These are phyloP conservation scores for Saccharum officinarum DNA, from an alignment of 176 grass and related monocot genomes.

Conservation along the genomic window DNA sequence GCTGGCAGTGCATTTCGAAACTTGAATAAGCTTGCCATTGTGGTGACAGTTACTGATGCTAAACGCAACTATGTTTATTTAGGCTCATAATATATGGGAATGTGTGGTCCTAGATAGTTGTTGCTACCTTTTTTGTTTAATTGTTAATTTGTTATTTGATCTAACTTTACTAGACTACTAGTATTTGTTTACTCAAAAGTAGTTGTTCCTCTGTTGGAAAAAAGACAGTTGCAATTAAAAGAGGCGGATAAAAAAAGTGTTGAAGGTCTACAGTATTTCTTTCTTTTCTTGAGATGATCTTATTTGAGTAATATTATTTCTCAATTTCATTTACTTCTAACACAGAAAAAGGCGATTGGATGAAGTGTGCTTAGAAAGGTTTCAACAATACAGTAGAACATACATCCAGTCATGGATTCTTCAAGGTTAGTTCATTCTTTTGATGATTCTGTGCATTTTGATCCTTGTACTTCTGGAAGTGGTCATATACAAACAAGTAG, in stretches of 20 bases:
- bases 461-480: background rate
- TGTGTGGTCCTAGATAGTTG: background rate
- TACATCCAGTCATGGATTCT: conserved; percentile 96
- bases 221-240: background rate
- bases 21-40: no score
- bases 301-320: background rate
- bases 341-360: conserved; percentile 75
- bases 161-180: background rate
- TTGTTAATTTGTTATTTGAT: background rate
- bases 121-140: background rate
- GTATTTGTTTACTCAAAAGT: background rate
- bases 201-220: background rate
- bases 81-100: background rate
- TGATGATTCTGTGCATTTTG: background rate
- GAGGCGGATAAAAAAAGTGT: background rate
- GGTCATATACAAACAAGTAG: background rate
- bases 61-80: background rate
- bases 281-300: background rate
- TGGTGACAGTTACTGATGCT: background rate
- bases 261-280: background rate
- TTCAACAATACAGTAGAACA: conserved; percentile 85
- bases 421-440: conserved; percentile 58
- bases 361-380: conserved; percentile 88
- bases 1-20: background rate
- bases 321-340: conserved; percentile 18